Base-by-base conservation (phyloP, 2,329 filamentous ascomycete genomes). In the Juglanconis juglandina region DNA sequence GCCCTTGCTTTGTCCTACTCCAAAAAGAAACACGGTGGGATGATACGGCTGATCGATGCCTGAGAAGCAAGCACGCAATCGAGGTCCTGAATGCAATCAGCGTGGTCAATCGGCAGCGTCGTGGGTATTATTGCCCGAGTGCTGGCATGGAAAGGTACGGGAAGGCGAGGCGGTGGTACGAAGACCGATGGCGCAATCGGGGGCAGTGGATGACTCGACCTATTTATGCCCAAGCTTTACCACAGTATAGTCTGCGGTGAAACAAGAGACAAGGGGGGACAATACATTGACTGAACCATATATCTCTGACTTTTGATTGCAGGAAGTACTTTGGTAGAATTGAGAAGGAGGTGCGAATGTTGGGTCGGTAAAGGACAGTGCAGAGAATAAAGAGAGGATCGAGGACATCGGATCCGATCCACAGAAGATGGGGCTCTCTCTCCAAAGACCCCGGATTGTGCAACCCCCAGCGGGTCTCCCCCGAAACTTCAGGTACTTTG, bases 51-150 rank as follows among this genome's bases (percentile, higher is more conserved):
- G 60, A 62, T 62, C 57, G 42, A 56, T 33, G 41, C 37, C 47
- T 60, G 42, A 55, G 46, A 42, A 32, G 47, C 35, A 37, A 63
- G 50, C 61, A 63, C 61, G 61, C 61, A 60, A 63, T 63, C 30
- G n/a, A n/a, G 30, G 37, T 54, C 58, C 58, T 60, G 54, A 48
- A 60, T 63, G 42, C 9, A 59, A 53, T 62, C 60, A 62, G 48
- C 51, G 51, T 44, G 24, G 33, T 32, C 10, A 55, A 55, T 52
- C 34, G 60, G 53, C 50, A 42, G 57, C 48, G 33, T 33, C 49
- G 49, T 54, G 56, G 42, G 56, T 56, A 39, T 60, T 35, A 56
- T 52, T 30, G 56, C 52, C 35, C 48, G 47, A 52, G 48, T 17
- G 35, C 30, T 48, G 39, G 32, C 41, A 1, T 13, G 44, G 44